Evolutionary conservation across 1,284 basidiomycete genomes (phyloP), one percentile per base, ranked within the genome.

Genomic region (Trichosporon sp.): DNA sequence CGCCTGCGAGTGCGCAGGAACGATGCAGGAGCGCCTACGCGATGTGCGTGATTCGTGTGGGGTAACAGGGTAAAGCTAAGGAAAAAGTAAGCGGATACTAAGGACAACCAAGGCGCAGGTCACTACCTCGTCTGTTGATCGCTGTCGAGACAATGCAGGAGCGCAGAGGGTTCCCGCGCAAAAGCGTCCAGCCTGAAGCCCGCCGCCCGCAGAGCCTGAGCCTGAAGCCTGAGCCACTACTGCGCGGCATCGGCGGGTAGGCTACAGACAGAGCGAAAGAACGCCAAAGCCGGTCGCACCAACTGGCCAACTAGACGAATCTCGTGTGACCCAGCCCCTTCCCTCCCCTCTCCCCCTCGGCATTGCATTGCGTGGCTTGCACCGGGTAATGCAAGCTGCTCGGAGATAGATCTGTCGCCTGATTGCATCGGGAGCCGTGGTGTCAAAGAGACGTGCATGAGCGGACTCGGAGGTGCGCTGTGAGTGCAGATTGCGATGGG

Each of bases 31-130:
- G 1, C 14, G 1, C 32, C 16, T 35, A 32, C 56, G 56, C 56
- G 56, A 32, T 32, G 56, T 35, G 59, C 59, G 59, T 63, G 59
- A 63, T 63, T 63, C 59, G 59, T 63, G 59, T 63, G 59, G 59
- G 59, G 59, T 63, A 63, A 63, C 59, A 63, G 59, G 59, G 59
- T 63, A 35, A 63, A 63, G 37, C 59, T n/a, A n/a, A 63, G 59
- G 59, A 63, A 63, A 63, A 63, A 37, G 59, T n/a, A 16, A 37
- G 59, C 59, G 59, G 59, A 35, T 35, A 63, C 59, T 35, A 35
- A 37, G 59, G 59, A 63, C 16, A 12, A 10, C 6, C 59, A 63
- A 63, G 59, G 59, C 59, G 59, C 51, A 63, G 31, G 31, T 35
- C 32, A 35, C 59, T 35, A 32, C 31, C 59, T 35, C 59, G 59